These are phyloP conservation scores for Haplosporangium sp. DNA, from an alignment of 371 early-diverging fungal genomes.

Conservation along the genomic window DNA sequence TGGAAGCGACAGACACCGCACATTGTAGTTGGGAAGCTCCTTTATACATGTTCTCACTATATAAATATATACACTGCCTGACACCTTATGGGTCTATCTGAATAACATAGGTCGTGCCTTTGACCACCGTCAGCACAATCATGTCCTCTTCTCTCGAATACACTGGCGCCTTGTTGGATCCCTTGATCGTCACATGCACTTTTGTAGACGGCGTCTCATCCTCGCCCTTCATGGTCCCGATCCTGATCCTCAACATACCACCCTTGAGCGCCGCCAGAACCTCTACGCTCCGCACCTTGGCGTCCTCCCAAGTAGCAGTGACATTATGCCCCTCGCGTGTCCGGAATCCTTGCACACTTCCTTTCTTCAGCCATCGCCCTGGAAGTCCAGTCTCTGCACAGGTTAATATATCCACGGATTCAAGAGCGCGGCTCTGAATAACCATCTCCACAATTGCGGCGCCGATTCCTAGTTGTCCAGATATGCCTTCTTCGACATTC, in stretches of 20 bases:
- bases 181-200: slow-evolving; percentile 29
- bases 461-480: slow-evolving; percentile 36
- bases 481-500: slow-evolving; percentile 26
- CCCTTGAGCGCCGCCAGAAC: slow-evolving; percentile 12
- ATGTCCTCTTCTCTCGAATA: slow-evolving; percentile 16
- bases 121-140: slow-evolving; percentile 24
- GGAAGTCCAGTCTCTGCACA: slow-evolving; percentile 22
- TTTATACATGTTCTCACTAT: background rate
- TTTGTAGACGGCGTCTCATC: slow-evolving; percentile 30
- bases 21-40: too few relatives aligned
- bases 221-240: slow-evolving; percentile 27
- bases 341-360: slow-evolving; percentile 31
- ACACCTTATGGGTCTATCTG: slow-evolving; percentile 18
- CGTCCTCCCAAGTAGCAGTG: slow-evolving; percentile 21
- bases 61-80: background rate
- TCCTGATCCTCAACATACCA: slow-evolving; percentile 12
- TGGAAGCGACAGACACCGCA: too few relatives aligned
- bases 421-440: slow-evolving; percentile 25
- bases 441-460: slow-evolving; percentile 52
- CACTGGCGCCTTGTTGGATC: slow-evolving; percentile 17
- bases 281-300: slow-evolving; percentile 22
- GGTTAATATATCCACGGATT: slow-evolving; percentile 22
- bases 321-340: slow-evolving; percentile 46
- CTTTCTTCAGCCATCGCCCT: slow-evolving; percentile 25
- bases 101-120: slow-evolving; percentile 38